Conservation (phyloP, 2,329 filamentous ascomycete genomes). For the Sclerotiophoma versabilis region DNA sequence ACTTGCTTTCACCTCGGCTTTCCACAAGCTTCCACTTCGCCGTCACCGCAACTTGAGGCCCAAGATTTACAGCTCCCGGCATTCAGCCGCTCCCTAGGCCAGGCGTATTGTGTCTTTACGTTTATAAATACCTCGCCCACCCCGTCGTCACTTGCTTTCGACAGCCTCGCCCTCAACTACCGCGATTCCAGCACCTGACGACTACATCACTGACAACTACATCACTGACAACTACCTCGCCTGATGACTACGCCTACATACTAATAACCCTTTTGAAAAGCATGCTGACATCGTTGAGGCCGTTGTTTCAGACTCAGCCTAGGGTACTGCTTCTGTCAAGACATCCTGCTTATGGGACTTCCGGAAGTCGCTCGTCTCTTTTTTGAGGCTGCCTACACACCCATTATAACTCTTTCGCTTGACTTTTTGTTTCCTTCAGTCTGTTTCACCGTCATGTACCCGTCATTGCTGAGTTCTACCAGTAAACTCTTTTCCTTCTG, state of each 20-base stretch:
- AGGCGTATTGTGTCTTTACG: not conserved
- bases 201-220: not conserved
- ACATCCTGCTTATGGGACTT: not conserved
- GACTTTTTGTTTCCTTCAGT: not conserved
- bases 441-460: not conserved
- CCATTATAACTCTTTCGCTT: not conserved
- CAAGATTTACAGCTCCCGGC: too few relatives aligned
- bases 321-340: not conserved
- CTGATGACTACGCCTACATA: not conserved
- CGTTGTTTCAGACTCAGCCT: too few relatives aligned
- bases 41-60: not conserved
- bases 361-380: not conserved
- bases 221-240: not conserved
- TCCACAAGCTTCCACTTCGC: not conserved
- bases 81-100: too few relatives aligned
- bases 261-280: too few relatives aligned
- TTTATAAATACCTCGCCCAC: not conserved
- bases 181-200: too few relatives aligned
- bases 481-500: not conserved
- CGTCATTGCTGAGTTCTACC: too few relatives aligned
- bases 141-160: not conserved
- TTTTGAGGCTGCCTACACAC: too few relatives aligned
- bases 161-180: not conserved
- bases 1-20: not conserved
- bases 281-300: too few relatives aligned